Evolutionary conservation across 1,139 yeast genomes (phyloP).

Genomic region (Taiozyma onychis): DNA sequence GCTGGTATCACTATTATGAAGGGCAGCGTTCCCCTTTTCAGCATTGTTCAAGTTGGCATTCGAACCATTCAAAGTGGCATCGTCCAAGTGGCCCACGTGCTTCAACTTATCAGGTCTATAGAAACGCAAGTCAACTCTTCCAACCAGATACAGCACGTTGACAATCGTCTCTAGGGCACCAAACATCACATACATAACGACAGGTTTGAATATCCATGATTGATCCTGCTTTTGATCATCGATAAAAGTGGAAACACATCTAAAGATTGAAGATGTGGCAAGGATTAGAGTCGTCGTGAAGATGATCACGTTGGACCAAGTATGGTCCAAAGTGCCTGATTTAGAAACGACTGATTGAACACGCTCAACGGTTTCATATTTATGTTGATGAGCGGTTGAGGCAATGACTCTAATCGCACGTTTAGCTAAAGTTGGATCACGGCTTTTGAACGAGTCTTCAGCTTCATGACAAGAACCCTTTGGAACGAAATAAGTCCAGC

Average conservation of each 20-base stretch:
- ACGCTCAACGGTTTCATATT: constrained; percentile 31
- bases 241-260: constrained; percentile 52
- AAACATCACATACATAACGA: constrained; percentile 63
- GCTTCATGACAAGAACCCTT: constrained; percentile 44
- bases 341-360: constrained; percentile 28
- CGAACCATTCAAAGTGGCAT: constrained; percentile 10
- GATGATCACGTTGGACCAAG: constrained; percentile 39
- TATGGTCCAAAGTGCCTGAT: constrained; percentile 38
- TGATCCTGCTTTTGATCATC: constrained; percentile 29
- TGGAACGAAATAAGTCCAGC: constrained; percentile 48
- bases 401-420: constrained; percentile 39
- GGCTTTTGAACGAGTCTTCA: constrained; percentile 45
- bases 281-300: constrained; percentile 47
- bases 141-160: constrained; percentile 48
- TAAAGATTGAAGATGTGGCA: constrained; percentile 48
- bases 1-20: background rate
- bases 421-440: constrained; percentile 43
- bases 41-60: constrained; percentile 3
- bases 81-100: background rate
- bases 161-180: constrained; percentile 59
- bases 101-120: constrained; percentile 53
- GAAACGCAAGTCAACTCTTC: constrained; percentile 69
- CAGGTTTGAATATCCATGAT: constrained; percentile 43
- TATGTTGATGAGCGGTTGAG: constrained; percentile 28
- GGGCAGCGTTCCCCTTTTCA: background rate